Evolutionary conservation across 805 yeast species (phyloP).

Genomic region (Wickerhamomyces rabaulensis): DNA sequence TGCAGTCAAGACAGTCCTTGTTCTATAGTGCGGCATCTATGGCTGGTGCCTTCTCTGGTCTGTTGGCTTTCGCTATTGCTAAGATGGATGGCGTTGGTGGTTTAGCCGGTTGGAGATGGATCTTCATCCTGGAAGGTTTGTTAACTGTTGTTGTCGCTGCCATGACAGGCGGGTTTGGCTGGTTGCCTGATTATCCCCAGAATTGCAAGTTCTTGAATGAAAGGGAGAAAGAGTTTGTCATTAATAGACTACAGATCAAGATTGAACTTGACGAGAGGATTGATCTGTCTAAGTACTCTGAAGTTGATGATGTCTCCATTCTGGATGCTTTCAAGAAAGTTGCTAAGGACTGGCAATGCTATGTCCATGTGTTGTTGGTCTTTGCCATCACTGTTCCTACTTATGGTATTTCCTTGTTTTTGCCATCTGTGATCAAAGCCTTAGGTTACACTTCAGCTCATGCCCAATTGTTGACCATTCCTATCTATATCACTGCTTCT

Average conservation of each 20-base stretch:
- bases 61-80: conserved; percentile 21
- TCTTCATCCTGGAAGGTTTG: conserved; percentile 17
- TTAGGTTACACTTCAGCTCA: conserved; percentile 34
- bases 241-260: conserved; percentile 18
- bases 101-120: conserved; percentile 26
- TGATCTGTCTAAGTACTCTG: no score
- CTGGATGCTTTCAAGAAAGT: no score
- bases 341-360: no score
- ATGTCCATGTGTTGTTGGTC: conserved; percentile 24
- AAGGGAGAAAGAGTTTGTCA: conserved; percentile 25
- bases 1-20: conserved; percentile 20
- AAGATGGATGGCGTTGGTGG: conserved; percentile 16
- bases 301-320: no score
- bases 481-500: conserved; percentile 33
- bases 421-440: conserved; percentile 35
- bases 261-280: no score
- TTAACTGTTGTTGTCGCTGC: conserved; percentile 30
- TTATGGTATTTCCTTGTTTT: conserved; percentile 33
- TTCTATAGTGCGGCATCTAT: conserved; percentile 21
- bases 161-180: no score
- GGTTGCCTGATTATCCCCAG: conserved; percentile 38
- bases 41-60: conserved; percentile 21
- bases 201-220: conserved; percentile 35
- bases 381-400: conserved; percentile 28
- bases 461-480: conserved; percentile 39